phyloP scores from a whole-genome alignment of 208 protist species.

The Lotmaria passim region DNA sequence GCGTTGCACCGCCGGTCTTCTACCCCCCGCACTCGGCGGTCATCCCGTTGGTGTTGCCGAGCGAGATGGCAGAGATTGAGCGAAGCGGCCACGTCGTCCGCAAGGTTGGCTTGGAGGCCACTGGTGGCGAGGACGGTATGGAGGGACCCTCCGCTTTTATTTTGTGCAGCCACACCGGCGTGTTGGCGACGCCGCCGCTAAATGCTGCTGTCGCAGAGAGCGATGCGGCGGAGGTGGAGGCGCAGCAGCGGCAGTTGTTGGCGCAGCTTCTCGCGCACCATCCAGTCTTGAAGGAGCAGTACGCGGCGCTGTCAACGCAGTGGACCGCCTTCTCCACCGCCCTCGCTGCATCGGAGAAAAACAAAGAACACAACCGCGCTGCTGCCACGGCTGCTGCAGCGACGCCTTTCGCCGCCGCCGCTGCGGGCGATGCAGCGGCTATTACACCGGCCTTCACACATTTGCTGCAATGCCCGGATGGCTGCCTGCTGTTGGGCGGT shows the following conservation, averaged over 20 bases:
- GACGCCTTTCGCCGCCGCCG: background rate
- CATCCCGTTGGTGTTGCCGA: conserved; percentile 43
- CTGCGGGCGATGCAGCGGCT: background rate
- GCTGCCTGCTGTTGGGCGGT: conserved; percentile 20
- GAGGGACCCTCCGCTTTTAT: conserved; percentile 6
- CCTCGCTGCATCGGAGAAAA: background rate
- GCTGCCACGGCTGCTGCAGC: background rate
- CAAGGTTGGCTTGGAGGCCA: conserved; percentile 1
- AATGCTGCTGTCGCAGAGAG: background rate
- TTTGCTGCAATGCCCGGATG: conserved; percentile 8
- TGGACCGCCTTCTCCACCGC: conserved; percentile 8
- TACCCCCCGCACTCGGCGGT: conserved; percentile 47
- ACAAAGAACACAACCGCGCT: background rate
- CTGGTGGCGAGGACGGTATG: background rate
- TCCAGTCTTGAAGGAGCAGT: conserved; percentile 18
- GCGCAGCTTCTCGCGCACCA: conserved; percentile 22
- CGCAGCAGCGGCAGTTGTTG: conserved; percentile 7
- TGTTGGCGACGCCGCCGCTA: background rate
- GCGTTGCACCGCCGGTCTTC: conserved; percentile 52
- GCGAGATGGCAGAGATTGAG: conserved; percentile 26
- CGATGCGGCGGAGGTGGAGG: background rate
- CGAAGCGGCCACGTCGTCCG: conserved; percentile 4
- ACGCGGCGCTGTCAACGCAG: background rate
- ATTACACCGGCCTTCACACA: conserved; percentile 21
- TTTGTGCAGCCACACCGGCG: conserved; percentile 30